A percentile compares a stretch with the other conserved stretches of the same genome.
These are phyloP conservation scores for Ilyonectria destructans DNA, from an alignment of 2,329 filamentous ascomycete genomes.

Conservation along the genomic window DNA sequence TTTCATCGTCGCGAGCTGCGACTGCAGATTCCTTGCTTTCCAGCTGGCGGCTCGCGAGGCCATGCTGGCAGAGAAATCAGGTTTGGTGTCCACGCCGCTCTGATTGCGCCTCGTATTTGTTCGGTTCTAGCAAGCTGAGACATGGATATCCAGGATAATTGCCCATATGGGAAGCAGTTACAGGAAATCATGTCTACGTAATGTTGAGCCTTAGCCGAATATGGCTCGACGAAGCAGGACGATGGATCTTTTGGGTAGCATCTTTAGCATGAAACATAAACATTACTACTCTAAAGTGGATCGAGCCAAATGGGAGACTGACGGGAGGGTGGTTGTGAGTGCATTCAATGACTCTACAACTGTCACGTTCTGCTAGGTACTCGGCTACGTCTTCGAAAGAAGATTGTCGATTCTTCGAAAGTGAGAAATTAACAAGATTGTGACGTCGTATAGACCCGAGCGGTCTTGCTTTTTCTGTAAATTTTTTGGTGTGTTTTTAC, in stretches of 20 bases:
- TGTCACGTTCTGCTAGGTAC: no score
- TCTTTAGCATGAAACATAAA: background rate
- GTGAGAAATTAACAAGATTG: no score
- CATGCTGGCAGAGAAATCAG: background rate
- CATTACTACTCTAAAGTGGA: background rate
- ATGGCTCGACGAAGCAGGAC: background rate
- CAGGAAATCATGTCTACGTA: background rate
- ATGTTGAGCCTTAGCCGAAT: background rate
- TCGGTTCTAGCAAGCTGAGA: background rate
- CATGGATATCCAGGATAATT: background rate
- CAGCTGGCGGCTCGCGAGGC: background rate
- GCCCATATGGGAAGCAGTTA: background rate
- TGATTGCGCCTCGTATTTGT: background rate
- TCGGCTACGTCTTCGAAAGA: no score
- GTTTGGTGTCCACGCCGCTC: constrained; percentile 7
- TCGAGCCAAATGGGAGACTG: background rate
- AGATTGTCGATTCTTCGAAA: no score
- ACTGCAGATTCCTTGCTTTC: constrained; percentile 3
- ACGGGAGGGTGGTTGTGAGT: background rate
- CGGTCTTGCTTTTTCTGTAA: no score
- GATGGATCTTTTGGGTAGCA: background rate
- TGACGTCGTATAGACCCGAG: no score
- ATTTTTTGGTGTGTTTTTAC: no score
- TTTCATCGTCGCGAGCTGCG: constrained; percentile 5
- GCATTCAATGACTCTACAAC: background rate